phyloP scores from a whole-genome alignment of 2,329 filamentous ascomycete genomes.

The Beauveria sp. region DNA sequence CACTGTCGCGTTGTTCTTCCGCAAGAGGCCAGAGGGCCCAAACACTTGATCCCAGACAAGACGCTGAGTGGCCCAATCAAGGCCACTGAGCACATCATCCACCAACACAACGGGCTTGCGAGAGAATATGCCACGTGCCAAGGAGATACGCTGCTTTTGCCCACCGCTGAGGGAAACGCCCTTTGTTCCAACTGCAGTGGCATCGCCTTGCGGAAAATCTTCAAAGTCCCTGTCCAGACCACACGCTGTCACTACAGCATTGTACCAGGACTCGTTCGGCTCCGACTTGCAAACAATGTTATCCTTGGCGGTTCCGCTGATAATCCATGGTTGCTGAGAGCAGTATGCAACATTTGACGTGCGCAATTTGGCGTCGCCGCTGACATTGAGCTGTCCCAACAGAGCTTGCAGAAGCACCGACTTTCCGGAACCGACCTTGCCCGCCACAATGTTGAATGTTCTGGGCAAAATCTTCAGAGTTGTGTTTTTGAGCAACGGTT shows the following conservation, averaged over 20 bases:
- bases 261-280: conserved; percentile 17
- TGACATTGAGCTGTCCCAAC: conserved; percentile 15
- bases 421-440: conserved; percentile 19
- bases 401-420: conserved; percentile 16
- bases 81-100: conserved; percentile 27
- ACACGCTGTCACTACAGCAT: conserved; percentile 16
- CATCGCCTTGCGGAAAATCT: conserved; percentile 17
- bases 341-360: conserved; percentile 17
- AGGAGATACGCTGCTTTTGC: conserved; percentile 19
- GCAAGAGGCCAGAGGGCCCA: conserved; percentile 23
- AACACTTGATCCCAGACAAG: conserved; percentile 29
- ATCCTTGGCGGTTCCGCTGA: conserved; percentile 16
- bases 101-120: conserved; percentile 19
- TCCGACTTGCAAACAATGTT: conserved; percentile 18
- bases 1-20: conserved; percentile 16
- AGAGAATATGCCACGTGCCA: conserved; percentile 20
- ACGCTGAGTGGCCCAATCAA: conserved; percentile 30
- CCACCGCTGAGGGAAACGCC: conserved; percentile 21
- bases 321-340: conserved; percentile 19
- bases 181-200: conserved; percentile 15
- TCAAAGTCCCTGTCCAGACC: conserved; percentile 16
- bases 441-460: conserved; percentile 16
- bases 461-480: conserved; percentile 12
- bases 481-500: conserved; percentile 5
- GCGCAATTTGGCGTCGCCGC: conserved; percentile 9